Percentiles rank a stretch among this genome's conserved stretches.
phyloP scores from a whole-genome alignment of 176 grass and related monocot species.

The Dactylis glomerata region DNA sequence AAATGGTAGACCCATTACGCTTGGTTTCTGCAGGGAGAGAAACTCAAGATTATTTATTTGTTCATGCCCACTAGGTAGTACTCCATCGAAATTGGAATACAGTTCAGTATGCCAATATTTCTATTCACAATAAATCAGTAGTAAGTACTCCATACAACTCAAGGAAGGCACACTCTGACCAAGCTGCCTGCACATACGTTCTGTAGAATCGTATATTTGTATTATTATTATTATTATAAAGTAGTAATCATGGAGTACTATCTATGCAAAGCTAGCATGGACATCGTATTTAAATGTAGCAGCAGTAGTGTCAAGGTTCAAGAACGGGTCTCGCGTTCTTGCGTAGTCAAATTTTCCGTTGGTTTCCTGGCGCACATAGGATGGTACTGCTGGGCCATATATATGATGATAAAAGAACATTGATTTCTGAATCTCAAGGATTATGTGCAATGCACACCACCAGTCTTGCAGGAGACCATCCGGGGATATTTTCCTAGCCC shows the following conservation, averaged over 20 bases:
- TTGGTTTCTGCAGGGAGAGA: too few relatives aligned
- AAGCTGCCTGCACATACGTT: background rate
- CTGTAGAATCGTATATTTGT: background rate
- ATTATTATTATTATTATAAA: too few relatives aligned
- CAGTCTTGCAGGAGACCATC: slow-evolving; percentile 22
- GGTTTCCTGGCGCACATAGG: too few relatives aligned
- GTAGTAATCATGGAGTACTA: background rate
- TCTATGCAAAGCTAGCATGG: background rate
- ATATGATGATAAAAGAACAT: background rate
- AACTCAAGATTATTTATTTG: too few relatives aligned
- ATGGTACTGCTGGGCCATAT: too few relatives aligned
- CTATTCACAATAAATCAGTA: too few relatives aligned
- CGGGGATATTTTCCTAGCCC: background rate
- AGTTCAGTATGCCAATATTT: too few relatives aligned
- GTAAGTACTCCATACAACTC: background rate
- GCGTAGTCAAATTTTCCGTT: slow-evolving; percentile 35
- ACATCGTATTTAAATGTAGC: background rate
- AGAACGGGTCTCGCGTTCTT: background rate
- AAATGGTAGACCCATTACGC: too few relatives aligned
- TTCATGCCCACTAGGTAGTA: too few relatives aligned
- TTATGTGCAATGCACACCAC: background rate
- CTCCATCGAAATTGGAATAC: too few relatives aligned
- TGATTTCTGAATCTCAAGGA: slow-evolving; percentile 11
- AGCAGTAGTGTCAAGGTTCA: background rate
- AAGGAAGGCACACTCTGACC: background rate